These are phyloP conservation scores for Cryptococcus floricola DNA, from an alignment of 1,284 basidiomycete species.

Conservation along the genomic window DNA sequence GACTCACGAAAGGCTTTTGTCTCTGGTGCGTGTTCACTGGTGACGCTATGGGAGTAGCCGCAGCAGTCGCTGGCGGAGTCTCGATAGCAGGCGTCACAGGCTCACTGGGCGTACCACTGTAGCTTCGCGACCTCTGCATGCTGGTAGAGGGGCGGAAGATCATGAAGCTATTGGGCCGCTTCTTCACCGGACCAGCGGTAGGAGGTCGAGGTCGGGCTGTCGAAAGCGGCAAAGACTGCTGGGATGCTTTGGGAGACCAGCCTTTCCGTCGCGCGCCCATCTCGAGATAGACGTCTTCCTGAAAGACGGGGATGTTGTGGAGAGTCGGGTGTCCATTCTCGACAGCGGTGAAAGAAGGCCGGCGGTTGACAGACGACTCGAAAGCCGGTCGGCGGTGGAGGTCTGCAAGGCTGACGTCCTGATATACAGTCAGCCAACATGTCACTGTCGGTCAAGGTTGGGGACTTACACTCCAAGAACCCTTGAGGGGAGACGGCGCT, in stretches of 20 bases:
- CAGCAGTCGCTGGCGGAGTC: not conserved
- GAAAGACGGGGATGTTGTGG: conserved; percentile 26
- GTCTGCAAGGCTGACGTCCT: not conserved
- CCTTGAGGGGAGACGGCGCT: not conserved
- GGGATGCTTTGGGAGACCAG: not conserved
- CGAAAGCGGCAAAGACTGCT: not conserved
- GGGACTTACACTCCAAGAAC: not conserved
- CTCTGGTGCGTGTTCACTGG: not conserved
- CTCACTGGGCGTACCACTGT: conserved; percentile 1
- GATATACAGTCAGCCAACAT: not conserved
- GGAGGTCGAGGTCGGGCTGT: not conserved
- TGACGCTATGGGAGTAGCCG: not conserved
- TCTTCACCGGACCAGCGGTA: not conserved
- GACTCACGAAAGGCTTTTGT: not conserved
- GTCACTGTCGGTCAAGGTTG: not conserved
- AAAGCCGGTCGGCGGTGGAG: not conserved
- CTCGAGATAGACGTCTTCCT: conserved; percentile 1
- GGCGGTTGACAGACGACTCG: no score
- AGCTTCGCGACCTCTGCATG: conserved; percentile 6
- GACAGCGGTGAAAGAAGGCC: not conserved
- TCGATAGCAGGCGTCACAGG: not conserved
- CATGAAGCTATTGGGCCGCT: conserved; percentile 4
- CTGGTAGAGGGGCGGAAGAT: not conserved
- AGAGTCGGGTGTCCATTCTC: conserved; percentile 18
- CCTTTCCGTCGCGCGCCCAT: not conserved